Evolutionary conservation across 2,329 filamentous ascomycete species (phyloP).

Genomic region (Trichophyton rubrum): DNA sequence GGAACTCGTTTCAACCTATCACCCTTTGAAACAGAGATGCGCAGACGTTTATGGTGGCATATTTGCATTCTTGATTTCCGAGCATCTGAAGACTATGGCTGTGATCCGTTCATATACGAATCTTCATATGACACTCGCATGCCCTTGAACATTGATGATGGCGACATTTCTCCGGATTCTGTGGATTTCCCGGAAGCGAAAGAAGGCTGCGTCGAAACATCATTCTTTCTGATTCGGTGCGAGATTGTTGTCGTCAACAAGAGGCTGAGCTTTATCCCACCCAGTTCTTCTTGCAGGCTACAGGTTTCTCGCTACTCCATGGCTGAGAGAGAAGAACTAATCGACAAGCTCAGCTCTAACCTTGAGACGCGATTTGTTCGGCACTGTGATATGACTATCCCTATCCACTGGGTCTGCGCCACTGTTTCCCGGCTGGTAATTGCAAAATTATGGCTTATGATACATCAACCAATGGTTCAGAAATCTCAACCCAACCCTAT

Average conservation of each 20-base stretch:
- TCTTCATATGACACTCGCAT: slow-evolving; percentile 36
- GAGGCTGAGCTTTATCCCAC: slow-evolving; percentile 27
- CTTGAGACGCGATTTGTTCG: slow-evolving; percentile 45
- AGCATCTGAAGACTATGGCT: slow-evolving; percentile 40
- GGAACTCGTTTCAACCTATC: slow-evolving; percentile 36
- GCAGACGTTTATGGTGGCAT: slow-evolving; percentile 42
- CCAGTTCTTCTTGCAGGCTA: slow-evolving; percentile 17
- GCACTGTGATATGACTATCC: slow-evolving; percentile 39
- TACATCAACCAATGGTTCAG: slow-evolving; percentile 61
- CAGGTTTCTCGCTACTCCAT: slow-evolving; percentile 14
- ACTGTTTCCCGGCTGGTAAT: slow-evolving; percentile 59
- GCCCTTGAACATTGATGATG: slow-evolving; percentile 43
- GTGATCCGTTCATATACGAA: slow-evolving; percentile 34
- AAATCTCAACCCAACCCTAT: slow-evolving; percentile 42
- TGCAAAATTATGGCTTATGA: slow-evolving; percentile 64
- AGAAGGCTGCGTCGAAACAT: slow-evolving; percentile 43
- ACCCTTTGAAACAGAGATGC: slow-evolving; percentile 41
- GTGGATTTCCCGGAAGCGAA: slow-evolving; percentile 38
- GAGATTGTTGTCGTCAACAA: slow-evolving; percentile 38
- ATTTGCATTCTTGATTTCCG: slow-evolving; percentile 37
- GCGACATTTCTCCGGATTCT: slow-evolving; percentile 38
- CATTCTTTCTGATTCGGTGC: slow-evolving; percentile 40
- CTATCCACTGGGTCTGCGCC: slow-evolving; percentile 55
- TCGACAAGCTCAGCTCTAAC: slow-evolving; percentile 42
- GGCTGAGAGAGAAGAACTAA: slow-evolving; percentile 32